Evolutionary conservation across 1,284 basidiomycete genomes (phyloP), one percentile per base, ranked within the genome.

Genomic region (Papiliotrema nemorosa): DNA sequence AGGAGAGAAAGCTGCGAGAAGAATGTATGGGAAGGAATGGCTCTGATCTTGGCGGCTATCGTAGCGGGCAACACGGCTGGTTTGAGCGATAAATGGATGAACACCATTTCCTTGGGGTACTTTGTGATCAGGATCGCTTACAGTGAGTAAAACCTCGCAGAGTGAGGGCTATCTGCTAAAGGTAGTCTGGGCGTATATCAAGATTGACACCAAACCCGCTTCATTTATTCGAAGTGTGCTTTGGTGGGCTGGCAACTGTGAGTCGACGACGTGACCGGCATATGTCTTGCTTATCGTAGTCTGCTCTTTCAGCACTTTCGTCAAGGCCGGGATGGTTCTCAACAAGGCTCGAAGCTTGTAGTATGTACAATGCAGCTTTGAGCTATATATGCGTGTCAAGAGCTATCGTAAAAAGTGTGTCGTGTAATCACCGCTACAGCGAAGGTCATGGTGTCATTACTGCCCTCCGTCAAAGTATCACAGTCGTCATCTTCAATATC

Each of bases 11-110:
- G 62, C 12, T 62, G 64, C 14, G 66, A 72, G 41, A 47, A 63
- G 49, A 72, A 72, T 43, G 55, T 56, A 26, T 59, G 57, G 29
- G 69, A 72, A 47, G 62, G 58, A 25, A 35, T 69, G 52, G 50
- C 54, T 3, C 51, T 66, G 4, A 61, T 66, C 37, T 33, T 50
- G 20, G 63, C 54, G 7, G 57, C 60, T 33, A 58, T 72, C 6
- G 66, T 72, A 40, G 67, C 67, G 12, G 69, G 69, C 24, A 72
- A 70, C 54, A 35, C 46, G 3, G 61, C 54, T 10, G 66, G 65
- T 22, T 46, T 72, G 20, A 53, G 60, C 2, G 39, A 57, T 4
- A 33, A 39, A 25, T 67, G 49, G 41, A 67, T 72, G 64, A 72
- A 67, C 59, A 54, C 36, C 18, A 57, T 66, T 47, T 54, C 61